Conservation (phyloP, 768 basidiomycete species). For the Epithele typhae region DNA sequence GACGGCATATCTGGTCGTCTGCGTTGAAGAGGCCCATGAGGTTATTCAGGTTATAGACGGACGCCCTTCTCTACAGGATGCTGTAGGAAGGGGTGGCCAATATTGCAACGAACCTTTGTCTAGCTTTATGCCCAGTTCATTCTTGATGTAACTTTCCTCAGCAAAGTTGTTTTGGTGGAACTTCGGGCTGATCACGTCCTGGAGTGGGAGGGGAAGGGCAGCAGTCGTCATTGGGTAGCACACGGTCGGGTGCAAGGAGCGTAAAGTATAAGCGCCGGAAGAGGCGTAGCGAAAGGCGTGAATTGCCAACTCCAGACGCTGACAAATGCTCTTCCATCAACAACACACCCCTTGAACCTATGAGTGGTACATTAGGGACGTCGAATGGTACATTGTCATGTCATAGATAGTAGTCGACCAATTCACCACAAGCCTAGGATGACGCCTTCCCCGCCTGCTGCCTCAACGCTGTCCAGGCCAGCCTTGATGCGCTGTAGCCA, state of each 20-base stretch:
- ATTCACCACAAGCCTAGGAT: slow-evolving; percentile 18
- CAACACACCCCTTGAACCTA: too few species aligned
- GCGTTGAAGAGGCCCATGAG: slow-evolving; percentile 7
- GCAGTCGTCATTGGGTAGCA: slow-evolving; percentile 16
- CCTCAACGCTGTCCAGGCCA: slow-evolving; percentile 11
- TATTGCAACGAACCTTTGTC: slow-evolving; percentile 82
- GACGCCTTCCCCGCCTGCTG: slow-evolving; percentile 14
- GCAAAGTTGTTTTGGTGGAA: slow-evolving; percentile 92
- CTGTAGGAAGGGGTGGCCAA: too few species aligned
- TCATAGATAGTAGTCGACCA: too few species aligned
- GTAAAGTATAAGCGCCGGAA: too few species aligned
- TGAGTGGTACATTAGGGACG: too few species aligned
- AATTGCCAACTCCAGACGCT: too few species aligned
- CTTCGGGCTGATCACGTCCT: slow-evolving; percentile 78
- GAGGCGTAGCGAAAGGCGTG: too few species aligned
- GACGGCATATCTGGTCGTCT: slow-evolving; percentile 95
- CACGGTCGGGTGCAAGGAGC: neutral
- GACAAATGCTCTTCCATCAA: too few species aligned
- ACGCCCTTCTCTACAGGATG: too few species aligned
- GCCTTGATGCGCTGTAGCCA: slow-evolving; percentile 13
- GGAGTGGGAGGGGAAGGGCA: slow-evolving; percentile 24
- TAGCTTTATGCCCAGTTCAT: slow-evolving; percentile 78
- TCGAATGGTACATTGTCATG: too few species aligned
- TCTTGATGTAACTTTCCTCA: slow-evolving; percentile 78
- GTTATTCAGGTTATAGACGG: neutral